phyloP scores from a whole-genome alignment of 2,329 filamentous ascomycete species.

The Gnomoniopsis smithogilvyi region DNA sequence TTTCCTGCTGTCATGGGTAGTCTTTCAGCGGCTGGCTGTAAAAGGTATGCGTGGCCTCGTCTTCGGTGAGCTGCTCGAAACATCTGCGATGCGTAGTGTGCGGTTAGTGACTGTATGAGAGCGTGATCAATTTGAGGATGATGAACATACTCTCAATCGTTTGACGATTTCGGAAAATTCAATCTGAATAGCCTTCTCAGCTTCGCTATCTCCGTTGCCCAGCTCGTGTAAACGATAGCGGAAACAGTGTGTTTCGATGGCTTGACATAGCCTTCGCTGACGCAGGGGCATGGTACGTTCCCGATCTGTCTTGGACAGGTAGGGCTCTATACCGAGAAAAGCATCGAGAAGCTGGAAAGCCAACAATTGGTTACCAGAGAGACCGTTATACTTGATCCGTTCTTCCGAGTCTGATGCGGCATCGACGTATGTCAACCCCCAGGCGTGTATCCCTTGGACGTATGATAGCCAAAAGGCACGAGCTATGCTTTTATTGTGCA shows the following conservation, averaged over 20 bases:
- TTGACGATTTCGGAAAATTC: constrained; percentile 29
- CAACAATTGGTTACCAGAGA: constrained; percentile 33
- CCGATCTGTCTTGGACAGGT: constrained; percentile 23
- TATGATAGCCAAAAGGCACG: constrained; percentile 28
- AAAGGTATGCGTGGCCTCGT: constrained; percentile 27
- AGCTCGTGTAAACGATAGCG: constrained; percentile 13
- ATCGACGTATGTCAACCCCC: constrained; percentile 29
- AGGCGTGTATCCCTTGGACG: constrained; percentile 34
- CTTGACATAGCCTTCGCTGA: constrained; percentile 24
- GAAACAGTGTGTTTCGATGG: constrained; percentile 24
- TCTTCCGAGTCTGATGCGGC: constrained; percentile 14
- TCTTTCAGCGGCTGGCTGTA: constrained; percentile 29
- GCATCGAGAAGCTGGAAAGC: constrained; percentile 33
- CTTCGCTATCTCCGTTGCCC: neutral
- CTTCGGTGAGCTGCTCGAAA: constrained; percentile 30
- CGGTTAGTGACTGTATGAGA: neutral
- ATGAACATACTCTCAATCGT: constrained; percentile 25
- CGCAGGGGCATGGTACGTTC: constrained; percentile 24
- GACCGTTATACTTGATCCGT: constrained; percentile 29
- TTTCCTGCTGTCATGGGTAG: constrained; percentile 34
- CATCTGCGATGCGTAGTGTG: constrained; percentile 14
- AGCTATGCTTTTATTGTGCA: constrained; percentile 27
- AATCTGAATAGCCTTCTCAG: constrained; percentile 23
- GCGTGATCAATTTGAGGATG: neutral
- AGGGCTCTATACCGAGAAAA: constrained; percentile 30